Base-by-base conservation (phyloP, 2,329 filamentous ascomycete species). In the Aureobasidium sp. region DNA sequence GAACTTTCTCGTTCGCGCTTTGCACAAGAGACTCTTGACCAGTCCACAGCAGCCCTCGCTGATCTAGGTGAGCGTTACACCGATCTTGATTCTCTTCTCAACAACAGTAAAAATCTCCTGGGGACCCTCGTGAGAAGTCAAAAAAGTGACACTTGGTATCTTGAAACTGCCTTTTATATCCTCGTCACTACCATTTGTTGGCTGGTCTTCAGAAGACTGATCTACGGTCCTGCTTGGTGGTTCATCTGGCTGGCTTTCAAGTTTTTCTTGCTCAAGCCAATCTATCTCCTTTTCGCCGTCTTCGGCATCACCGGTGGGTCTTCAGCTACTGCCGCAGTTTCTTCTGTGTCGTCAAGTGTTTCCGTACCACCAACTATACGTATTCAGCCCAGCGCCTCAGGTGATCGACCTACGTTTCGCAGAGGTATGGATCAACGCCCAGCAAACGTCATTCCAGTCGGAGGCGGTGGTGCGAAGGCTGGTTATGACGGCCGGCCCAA, bases 71-170 rank as follows among this genome's bases (percentile, higher is more conserved):
- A 95, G 69, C 88, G 85, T 41, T 99, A 99, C 76, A 85, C 81
- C 23, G 85, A 86, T 55, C 83, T 97, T 5, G 90, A 93, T 68
- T 84, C 84, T 13, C 82, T 97, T 71, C 81, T 99, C 41, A 80
- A 84, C 2, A 88, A 84, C 62, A 92, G 89, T 50, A 83, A 84
- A 66, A 87, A 86, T 61, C 79, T 99, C 20, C 83, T 97, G 8
- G 85, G 85, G 7, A 90, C 90, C 20, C 79, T 99, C 50, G 78
- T 97, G 51, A 85, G 85, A 64, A 94, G 90, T 66, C 91, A 95
- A 72, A 99, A 99, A 80, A 94, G 88, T 67, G 94, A 99, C 72
- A 97, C 92, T 2, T 99, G 94, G 94, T 99, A 99, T 73, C 83
- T 99, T 37, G 89, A 94, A 75, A 95, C 90, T 41, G 86, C 92